Evolutionary conservation across 2,329 filamentous ascomycete species (phyloP), one percentile per base, ranked within the genome.

Genomic region (Claviceps humidiphila): DNA sequence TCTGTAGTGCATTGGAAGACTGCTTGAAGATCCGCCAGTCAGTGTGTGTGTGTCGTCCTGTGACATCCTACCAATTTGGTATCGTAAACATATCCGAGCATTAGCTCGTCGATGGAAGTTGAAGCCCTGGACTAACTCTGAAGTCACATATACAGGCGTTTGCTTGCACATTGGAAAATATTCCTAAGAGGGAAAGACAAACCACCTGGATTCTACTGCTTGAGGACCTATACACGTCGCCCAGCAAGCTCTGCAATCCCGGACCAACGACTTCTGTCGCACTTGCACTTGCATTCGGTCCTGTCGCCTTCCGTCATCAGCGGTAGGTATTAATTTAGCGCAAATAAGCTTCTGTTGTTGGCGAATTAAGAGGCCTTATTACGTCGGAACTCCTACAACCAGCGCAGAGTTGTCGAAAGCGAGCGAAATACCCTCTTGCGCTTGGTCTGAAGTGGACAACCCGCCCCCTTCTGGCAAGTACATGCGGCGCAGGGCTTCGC

Each of bases 331-430:
- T 50, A 56, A 2, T 70, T 73, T 47, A 57, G 52, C 4, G 63
- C 65, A 1, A 59, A 63, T 20, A 71, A 76, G 48, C 58, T 77
- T 30, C 55, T 75, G 2, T 59, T 58, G n/a, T 61, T 77, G 34
- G 58, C 71, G 0, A 66, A 4, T 63, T 76, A 56, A 67, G 64
- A 26, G 77, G 76, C 49, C 67, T 77, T 5, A 74, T 68, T 8
- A 65, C 73, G 2, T 65, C 77, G 14, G 72, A 76, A 58, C 64
- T 77, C 20, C 63, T 74, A 14, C 66, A 73, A 53, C 68, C 69
- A 53, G 55, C 4, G 53, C 55, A 24, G 50, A 55, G 26, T 70
- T 70, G 34, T 70, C 70, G 7, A 60, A 63, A 3, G 58, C 76
- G 5, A 72, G 58, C 40, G 74, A 78, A 55, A 64, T 71, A 6